A percentile compares a stretch with the other conserved stretches of the same genome.
Conservation (phyloP, 164 flowering plant species). For the Kingdonia uniflora region DNA sequence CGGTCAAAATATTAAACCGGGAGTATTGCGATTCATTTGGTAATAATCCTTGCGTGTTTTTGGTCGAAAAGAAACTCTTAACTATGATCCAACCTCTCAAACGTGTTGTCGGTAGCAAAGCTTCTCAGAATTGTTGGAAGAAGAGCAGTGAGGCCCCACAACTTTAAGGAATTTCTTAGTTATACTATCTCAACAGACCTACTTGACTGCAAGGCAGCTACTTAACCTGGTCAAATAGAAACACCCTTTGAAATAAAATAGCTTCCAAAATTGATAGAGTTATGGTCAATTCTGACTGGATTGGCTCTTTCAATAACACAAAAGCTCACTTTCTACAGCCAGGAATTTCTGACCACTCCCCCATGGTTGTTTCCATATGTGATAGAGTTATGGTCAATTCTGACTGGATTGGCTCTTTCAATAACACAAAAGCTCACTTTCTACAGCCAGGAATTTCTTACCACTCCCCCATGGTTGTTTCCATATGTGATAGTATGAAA, state of each 20-base stretch:
- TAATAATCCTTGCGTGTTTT: no score
- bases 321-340: neutral
- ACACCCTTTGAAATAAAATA: neutral
- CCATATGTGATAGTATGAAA: neutral
- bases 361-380: neutral
- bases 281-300: neutral
- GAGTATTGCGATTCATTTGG: no score
- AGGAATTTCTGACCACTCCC: neutral
- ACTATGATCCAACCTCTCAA: no score
- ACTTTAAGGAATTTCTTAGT: neutral
- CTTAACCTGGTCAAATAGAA: neutral
- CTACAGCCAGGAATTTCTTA: neutral
- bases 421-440: neutral
- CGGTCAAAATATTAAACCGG: no score
- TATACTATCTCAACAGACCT: neutral
- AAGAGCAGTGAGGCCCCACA: neutral
- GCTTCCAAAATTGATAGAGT: neutral
- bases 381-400: neutral
- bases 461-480: neutral
- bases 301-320: neutral
- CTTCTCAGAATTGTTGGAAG: no score
- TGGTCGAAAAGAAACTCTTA: no score
- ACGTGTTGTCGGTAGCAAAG: no score
- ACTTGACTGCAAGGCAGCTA: neutral
- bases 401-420: neutral